These are phyloP conservation scores for Heritiera fomes DNA, from an alignment of 345 rosid genomes.

Conservation along the genomic window DNA sequence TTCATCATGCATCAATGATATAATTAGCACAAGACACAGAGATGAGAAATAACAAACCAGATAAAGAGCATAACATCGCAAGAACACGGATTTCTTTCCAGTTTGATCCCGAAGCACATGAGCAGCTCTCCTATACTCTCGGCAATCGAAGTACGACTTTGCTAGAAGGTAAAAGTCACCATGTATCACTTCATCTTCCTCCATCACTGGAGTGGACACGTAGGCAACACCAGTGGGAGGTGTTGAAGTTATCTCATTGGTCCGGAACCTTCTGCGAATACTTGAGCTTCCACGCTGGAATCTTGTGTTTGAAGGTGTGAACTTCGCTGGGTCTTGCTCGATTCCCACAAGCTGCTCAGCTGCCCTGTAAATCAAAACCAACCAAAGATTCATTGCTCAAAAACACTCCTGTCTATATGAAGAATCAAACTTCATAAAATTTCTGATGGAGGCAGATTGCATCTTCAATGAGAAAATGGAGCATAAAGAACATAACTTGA, in stretches of 20 bases:
- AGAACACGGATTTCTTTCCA: slow-evolving; percentile 78
- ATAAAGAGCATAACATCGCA: slow-evolving; percentile 89
- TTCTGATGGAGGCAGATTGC: neutral
- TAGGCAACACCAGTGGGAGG: slow-evolving; percentile 70
- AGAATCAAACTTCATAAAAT: neutral
- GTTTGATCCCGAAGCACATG: slow-evolving; percentile 80
- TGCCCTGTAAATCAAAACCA: slow-evolving; percentile 56
- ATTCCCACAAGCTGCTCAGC: slow-evolving; percentile 93
- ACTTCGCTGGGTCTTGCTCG: slow-evolving; percentile 85
- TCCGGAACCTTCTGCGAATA: slow-evolving; percentile 77
- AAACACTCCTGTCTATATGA: neutral
- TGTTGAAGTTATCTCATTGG: slow-evolving; percentile 70
- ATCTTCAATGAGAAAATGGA: neutral
- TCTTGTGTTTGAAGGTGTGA: slow-evolving; percentile 88
- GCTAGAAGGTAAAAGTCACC: slow-evolving; percentile 84
- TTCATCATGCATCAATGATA: neutral
- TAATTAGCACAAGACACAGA: neutral
- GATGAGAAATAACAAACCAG: slow-evolving; percentile 52
- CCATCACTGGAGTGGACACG: slow-evolving; percentile 75
- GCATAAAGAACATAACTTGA: neutral
- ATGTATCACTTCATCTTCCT: slow-evolving; percentile 77
- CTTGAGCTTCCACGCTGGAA: slow-evolving; percentile 99
- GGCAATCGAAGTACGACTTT: slow-evolving; percentile 87
- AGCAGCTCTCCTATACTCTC: slow-evolving; percentile 82
- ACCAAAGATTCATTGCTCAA: slow-evolving; percentile 6